Base-by-base conservation (phyloP, 1,284 basidiomycete species). In the Limonomyces culmigenus region DNA sequence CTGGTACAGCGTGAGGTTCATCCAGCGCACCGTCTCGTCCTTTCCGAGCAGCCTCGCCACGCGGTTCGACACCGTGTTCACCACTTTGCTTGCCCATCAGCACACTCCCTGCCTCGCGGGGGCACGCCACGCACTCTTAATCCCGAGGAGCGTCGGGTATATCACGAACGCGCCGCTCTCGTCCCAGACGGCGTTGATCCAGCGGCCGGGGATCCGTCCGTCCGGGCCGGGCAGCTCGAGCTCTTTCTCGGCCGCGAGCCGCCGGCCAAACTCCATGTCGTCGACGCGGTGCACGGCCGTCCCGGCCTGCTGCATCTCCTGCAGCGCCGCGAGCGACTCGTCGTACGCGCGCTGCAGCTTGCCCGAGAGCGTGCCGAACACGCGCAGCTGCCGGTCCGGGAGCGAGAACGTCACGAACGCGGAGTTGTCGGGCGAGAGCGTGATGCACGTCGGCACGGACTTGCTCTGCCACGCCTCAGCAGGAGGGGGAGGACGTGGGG, bases 241-340 rank as follows among this genome's bases (percentile, higher is more conserved):
- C 49, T 98, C 93, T 41, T 86, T 69, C 55, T 99, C 95, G 12
- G 79, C 64, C 1, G 95, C 95, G 34, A 98, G 63, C 8, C 95
- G 68, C 39, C 95, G 66, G n/a, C 95, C 93, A 50, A 99, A 97
- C 53, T 99, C 95, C 93, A 99, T 99, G 54, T 97, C 91, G 43
- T 99, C 95, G 8, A 98, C 74, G 50, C 77, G 81, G 58, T 83
- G 87, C 14, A 88, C 71, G 0, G 86, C 78, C 5, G 88, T 92
- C 2, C 87, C 88, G 1, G 86, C 87, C 53, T 92, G 88, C 52
- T 93, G 88, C 91, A 97, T 96, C 53, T 97, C 91, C 49, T 92
- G 85, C 21, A 91, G 80, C 0, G 93, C 91, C 3, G 72, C 62
- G 1, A 98, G 64, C 0, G 86, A 91, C 55, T 99, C 95, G 47